Percentiles rank a stretch among this genome's conserved stretches.
Evolutionary conservation across 1,139 yeast species (phyloP).

Genomic region (Kazachstania sp.): DNA sequence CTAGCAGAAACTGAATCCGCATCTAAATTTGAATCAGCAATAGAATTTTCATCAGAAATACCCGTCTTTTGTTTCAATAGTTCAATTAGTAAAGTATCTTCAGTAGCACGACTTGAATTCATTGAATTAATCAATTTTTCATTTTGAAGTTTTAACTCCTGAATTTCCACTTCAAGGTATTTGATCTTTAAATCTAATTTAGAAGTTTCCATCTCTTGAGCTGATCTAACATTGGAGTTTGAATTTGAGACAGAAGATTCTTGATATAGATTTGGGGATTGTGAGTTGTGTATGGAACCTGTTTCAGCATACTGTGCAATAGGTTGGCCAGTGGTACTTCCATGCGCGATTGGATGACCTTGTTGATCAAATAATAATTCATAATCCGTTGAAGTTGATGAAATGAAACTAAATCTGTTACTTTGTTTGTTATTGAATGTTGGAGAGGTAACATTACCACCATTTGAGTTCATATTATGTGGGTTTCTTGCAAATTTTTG

Average conservation of each 20-base stretch:
- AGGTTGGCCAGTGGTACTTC: slow-evolving; percentile 6
- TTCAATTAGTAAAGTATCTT: slow-evolving; percentile 17
- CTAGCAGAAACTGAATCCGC: not conserved
- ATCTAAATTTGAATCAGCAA: not conserved
- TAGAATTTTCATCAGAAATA: slow-evolving; percentile 6
- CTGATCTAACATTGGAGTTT: slow-evolving; percentile 3
- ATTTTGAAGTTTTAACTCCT: slow-evolving; percentile 29
- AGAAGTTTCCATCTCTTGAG: slow-evolving; percentile 5
- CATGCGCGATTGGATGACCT: slow-evolving; percentile 3
- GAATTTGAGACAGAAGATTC: slow-evolving; percentile 3
- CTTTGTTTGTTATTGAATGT: slow-evolving; percentile 11
- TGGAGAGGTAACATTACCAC: not conserved
- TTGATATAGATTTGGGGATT: not conserved
- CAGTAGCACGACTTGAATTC: slow-evolving; percentile 20
- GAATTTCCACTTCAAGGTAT: slow-evolving; percentile 28
- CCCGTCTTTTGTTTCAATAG: slow-evolving; percentile 5
- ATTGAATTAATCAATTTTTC: slow-evolving; percentile 28
- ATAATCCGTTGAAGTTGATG: slow-evolving; percentile 26
- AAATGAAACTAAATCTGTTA: slow-evolving; percentile 28
- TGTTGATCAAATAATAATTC: slow-evolving; percentile 15
- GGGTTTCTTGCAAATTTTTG: not conserved
- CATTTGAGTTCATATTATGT: not conserved
- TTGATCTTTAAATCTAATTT: slow-evolving; percentile 27
- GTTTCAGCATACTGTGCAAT: too few species aligned
- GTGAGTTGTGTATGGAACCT: slow-evolving; percentile 3